These are phyloP conservation scores for Stachybotrys elegans DNA, from an alignment of 2,329 filamentous ascomycete genomes.

Conservation along the genomic window DNA sequence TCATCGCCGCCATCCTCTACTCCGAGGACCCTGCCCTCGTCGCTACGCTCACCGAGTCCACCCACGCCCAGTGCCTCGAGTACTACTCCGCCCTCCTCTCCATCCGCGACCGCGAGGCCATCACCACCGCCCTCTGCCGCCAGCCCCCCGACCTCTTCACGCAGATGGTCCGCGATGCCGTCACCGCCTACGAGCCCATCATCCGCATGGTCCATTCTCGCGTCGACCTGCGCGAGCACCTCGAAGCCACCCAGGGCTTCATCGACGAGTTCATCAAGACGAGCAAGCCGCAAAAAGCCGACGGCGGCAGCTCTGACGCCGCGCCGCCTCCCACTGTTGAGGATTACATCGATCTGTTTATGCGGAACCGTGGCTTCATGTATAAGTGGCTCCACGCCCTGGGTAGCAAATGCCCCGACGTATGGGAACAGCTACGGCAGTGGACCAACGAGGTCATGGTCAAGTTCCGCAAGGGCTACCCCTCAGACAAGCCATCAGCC, in stretches of 20 bases:
- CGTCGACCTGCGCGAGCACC: constrained; percentile 64
- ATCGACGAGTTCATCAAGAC: constrained; percentile 65
- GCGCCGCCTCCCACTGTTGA: constrained; percentile 52
- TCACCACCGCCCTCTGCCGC: constrained; percentile 62
- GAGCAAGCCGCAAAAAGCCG: constrained; percentile 37
- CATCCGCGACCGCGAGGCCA: constrained; percentile 67
- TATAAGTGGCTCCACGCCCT: constrained; percentile 71
- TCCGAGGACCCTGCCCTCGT: constrained; percentile 39
- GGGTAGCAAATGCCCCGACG: constrained; percentile 60
- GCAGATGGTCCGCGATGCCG: constrained; percentile 56
- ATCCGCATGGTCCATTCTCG: constrained; percentile 67
- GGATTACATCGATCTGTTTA: constrained; percentile 65
- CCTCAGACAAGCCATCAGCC: too few species aligned
- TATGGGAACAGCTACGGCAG: constrained; percentile 53
- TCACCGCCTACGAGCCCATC: constrained; percentile 68
- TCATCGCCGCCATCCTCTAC: constrained; percentile 62
- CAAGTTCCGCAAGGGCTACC: constrained; percentile 42
- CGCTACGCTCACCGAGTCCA: constrained; percentile 46
- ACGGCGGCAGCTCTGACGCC: constrained; percentile 16
- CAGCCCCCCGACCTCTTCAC: constrained; percentile 70
- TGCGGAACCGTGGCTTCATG: constrained; percentile 55
- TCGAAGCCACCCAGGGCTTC: constrained; percentile 64
- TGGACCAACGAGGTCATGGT: constrained; percentile 56
- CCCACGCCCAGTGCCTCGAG: constrained; percentile 61
- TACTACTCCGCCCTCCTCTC: constrained; percentile 69